Evolutionary conservation across 1,284 basidiomycete genomes (phyloP).

Genomic region (Rhodotorula sp.): DNA sequence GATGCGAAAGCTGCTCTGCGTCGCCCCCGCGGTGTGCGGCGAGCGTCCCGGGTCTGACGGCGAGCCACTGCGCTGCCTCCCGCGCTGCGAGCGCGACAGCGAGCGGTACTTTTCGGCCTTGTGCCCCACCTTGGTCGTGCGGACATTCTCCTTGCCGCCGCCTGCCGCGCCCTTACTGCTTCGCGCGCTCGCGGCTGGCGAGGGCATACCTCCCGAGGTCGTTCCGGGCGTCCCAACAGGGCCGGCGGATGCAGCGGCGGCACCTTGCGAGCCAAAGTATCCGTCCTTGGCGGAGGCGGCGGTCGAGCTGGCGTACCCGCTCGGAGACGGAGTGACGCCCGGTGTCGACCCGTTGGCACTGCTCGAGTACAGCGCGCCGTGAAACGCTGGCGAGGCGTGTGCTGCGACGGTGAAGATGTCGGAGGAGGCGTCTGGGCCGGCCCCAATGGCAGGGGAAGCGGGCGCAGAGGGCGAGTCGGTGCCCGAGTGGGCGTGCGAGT

Average conservation of each 20-base stretch:
- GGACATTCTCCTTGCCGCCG: constrained; percentile 25
- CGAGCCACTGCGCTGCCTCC: not conserved
- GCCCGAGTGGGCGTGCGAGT: constrained; percentile 2
- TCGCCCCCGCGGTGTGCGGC: constrained; percentile 18
- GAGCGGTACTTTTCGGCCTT: constrained; percentile 25
- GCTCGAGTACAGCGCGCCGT: not conserved
- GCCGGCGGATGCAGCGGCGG: not conserved
- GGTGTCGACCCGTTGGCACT: not conserved
- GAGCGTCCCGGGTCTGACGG: not conserved
- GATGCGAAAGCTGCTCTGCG: constrained; percentile 18
- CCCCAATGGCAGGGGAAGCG: not conserved
- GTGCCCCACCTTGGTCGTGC: not conserved
- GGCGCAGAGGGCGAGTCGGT: not conserved
- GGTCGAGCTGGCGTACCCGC: constrained; percentile 1
- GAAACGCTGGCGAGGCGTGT: not conserved
- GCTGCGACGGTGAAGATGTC: constrained; percentile 14
- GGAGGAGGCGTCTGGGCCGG: not conserved
- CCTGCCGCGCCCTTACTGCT: not conserved
- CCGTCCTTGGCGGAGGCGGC: constrained; percentile 1
- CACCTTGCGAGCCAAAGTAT: constrained; percentile 19
- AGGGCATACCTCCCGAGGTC: not conserved
- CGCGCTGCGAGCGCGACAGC: constrained; percentile 20
- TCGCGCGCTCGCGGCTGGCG: not conserved
- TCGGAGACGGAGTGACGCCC: not conserved
- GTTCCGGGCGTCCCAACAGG: not conserved